Evolutionary conservation across 1,284 basidiomycete species (phyloP).

Genomic region (Moniliella sp.): DNA sequence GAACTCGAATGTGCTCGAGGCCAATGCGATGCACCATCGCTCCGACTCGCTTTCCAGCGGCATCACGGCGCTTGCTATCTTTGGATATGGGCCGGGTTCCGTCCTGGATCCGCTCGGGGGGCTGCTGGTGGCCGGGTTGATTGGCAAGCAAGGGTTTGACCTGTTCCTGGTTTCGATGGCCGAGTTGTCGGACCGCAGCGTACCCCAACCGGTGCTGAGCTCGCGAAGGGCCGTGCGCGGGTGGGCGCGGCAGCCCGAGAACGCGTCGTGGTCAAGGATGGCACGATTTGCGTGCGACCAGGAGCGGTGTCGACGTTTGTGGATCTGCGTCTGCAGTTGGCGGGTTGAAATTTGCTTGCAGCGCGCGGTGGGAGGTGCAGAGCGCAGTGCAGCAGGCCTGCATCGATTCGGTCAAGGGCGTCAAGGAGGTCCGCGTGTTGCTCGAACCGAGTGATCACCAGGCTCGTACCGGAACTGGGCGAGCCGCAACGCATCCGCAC

Average conservation of each 20-base stretch:
- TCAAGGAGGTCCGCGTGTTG: slow-evolving; percentile 14
- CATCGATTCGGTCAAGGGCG: slow-evolving; percentile 7
- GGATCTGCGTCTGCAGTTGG: slow-evolving; percentile 18
- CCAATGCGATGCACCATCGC: slow-evolving; percentile 49
- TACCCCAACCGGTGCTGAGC: slow-evolving; percentile 43
- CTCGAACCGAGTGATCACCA: no score
- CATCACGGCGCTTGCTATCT: slow-evolving; percentile 24
- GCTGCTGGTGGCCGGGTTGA: slow-evolving; percentile 65
- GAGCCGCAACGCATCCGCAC: no score
- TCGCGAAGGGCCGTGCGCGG: slow-evolving; percentile 41
- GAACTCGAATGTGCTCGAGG: slow-evolving; percentile 60
- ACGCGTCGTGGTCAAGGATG: slow-evolving; percentile 1
- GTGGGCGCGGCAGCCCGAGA: slow-evolving; percentile 4
- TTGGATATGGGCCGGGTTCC: slow-evolving; percentile 63
- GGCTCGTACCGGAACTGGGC: no score
- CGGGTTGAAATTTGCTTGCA: slow-evolving; percentile 7
- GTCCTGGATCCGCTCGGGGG: slow-evolving; percentile 78
- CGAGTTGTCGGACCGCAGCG: slow-evolving; percentile 66
- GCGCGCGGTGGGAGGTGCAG: slow-evolving; percentile 10
- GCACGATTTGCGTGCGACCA: slow-evolving; percentile 17
- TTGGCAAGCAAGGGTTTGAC: slow-evolving; percentile 61
- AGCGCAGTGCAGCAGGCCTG: slow-evolving; percentile 7
- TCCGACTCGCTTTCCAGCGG: slow-evolving; percentile 45
- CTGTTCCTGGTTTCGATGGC: slow-evolving; percentile 53
- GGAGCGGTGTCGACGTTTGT: slow-evolving; percentile 17